A percentile compares a stretch with the other conserved stretches of the same genome.
Conservation (phyloP, 208 protist genomes). For the Porcisia deanei region DNA sequence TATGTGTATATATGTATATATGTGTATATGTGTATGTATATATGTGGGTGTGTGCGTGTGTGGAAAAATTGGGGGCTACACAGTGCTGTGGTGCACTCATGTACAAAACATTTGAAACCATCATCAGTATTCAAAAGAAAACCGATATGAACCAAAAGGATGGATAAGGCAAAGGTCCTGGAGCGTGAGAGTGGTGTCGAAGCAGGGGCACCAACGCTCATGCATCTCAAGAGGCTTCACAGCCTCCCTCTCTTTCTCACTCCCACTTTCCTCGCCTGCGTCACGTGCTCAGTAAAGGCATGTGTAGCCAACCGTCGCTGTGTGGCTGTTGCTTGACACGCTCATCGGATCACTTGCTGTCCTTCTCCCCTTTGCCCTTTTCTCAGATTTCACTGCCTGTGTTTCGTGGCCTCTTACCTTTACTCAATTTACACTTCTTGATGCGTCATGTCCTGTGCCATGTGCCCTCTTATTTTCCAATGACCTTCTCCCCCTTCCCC, state of each 20-base stretch:
- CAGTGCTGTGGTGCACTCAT: too few species aligned
- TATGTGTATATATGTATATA: slow-evolving; percentile 3
- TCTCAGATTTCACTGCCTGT: not conserved
- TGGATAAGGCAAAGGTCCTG: not conserved
- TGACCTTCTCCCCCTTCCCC: not conserved
- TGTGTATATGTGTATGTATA: slow-evolving; percentile 5
- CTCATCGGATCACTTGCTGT: not conserved
- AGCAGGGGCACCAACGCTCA: not conserved
- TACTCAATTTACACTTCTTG: not conserved
- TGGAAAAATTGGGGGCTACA: not conserved
- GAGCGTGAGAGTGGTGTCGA: not conserved
- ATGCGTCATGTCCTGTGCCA: not conserved
- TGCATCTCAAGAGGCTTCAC: not conserved
- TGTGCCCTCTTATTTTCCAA: not conserved
- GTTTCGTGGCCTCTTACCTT: not conserved
- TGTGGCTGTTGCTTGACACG: not conserved
- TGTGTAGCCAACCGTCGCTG: not conserved
- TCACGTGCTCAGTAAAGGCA: not conserved
- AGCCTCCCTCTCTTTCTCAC: not conserved
- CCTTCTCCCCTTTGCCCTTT: not conserved
- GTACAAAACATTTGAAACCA: too few species aligned
- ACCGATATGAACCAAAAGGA: too few species aligned
- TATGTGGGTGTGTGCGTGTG: not conserved
- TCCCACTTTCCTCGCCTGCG: not conserved
- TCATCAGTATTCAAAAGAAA: too few species aligned